These are phyloP conservation scores for Jimgerdemannia flammicorona DNA, from an alignment of 192 early-diverging fungal genomes.

Conservation along the genomic window DNA sequence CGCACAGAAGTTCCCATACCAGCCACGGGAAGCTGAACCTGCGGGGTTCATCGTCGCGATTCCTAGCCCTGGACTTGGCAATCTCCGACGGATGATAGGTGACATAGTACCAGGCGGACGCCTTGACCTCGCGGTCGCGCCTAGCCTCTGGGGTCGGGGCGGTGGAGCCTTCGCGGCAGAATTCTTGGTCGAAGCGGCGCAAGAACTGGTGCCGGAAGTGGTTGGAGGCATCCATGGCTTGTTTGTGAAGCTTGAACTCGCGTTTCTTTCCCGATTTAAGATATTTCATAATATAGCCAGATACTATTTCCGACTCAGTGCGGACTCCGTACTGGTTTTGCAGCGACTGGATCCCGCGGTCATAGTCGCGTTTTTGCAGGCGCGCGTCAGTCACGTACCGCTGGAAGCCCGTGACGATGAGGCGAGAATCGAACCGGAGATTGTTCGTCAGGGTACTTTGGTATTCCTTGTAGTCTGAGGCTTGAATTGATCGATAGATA, in stretches of 20 bases:
- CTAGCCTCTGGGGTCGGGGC: not conserved
- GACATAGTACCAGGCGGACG: conserved; percentile 69
- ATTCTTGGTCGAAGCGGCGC: conserved; percentile 41
- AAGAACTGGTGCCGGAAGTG: conserved; percentile 38
- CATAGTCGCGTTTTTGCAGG: conserved; percentile 36
- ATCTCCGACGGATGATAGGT: conserved; percentile 51
- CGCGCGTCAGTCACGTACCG: conserved; percentile 48
- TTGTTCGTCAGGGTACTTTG: conserved; percentile 22
- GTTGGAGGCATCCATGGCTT: conserved; percentile 32
- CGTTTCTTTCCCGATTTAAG: conserved; percentile 41
- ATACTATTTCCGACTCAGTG: conserved; percentile 38
- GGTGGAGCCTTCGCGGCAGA: conserved; percentile 10
- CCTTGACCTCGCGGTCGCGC: conserved; percentile 38
- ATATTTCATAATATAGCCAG: conserved; percentile 34
- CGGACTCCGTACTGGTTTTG: conserved; percentile 66
- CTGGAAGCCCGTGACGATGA: conserved; percentile 46
- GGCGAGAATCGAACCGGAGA: conserved; percentile 24
- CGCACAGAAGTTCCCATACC: conserved; percentile 35
- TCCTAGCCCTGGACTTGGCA: not conserved
- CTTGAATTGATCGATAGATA: conserved; percentile 48
- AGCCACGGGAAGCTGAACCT: conserved; percentile 47
- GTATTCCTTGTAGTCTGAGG: conserved; percentile 37
- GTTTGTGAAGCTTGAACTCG: conserved; percentile 45
- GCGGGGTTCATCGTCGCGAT: not conserved
- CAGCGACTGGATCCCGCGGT: conserved; percentile 45